Percentiles rank a stretch among this genome's conserved stretches.
These are phyloP conservation scores for Striga asiatica DNA, from an alignment of 257 asterid species.

Conservation along the genomic window DNA sequence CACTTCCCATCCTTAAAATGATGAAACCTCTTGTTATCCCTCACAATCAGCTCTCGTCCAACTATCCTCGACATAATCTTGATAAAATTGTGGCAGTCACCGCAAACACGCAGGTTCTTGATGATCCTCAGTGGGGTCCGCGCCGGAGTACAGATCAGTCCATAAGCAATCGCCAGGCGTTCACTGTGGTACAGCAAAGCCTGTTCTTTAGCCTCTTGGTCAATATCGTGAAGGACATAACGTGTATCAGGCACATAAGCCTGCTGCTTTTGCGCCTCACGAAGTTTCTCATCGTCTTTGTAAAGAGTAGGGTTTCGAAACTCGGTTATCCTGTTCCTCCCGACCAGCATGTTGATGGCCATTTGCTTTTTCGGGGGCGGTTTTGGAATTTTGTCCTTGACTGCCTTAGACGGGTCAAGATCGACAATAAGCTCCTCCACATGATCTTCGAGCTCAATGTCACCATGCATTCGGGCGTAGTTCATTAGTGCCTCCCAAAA, in stretches of 20 bases:
- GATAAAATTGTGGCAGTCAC: slow-evolving; percentile 91
- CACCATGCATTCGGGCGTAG: slow-evolving; percentile 92
- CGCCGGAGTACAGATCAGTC: slow-evolving; percentile 85
- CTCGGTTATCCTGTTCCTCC: slow-evolving; percentile 66
- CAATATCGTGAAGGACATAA: slow-evolving; percentile 92
- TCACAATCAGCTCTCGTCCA: slow-evolving; percentile 84
- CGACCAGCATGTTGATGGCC: slow-evolving; percentile 72
- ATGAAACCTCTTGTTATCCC: slow-evolving; percentile 88
- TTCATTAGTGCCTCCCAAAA: slow-evolving; percentile 84
- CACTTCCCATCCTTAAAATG: slow-evolving; percentile 93
- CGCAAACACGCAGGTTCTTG: slow-evolving; percentile 81
- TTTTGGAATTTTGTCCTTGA: slow-evolving; percentile 51
- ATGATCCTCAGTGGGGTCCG: slow-evolving; percentile 81
- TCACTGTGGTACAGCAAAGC: slow-evolving; percentile 90
- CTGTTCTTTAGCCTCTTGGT: slow-evolving; percentile 98
- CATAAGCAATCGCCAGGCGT: slow-evolving; percentile 91
- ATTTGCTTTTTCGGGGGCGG: slow-evolving; percentile 73
- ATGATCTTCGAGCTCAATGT: slow-evolving; percentile 81
- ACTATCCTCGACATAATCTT: slow-evolving; percentile 96
- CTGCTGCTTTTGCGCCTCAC: slow-evolving; percentile 81
- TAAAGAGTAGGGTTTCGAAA: slow-evolving; percentile 59
- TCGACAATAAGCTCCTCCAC: slow-evolving; percentile 66
- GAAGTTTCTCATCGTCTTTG: slow-evolving; percentile 85
- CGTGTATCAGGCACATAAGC: slow-evolving; percentile 89
- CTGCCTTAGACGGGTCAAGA: slow-evolving; percentile 65